These are phyloP conservation scores for Crotalaria pallida DNA, from an alignment of 306 rosid genomes.

Conservation along the genomic window DNA sequence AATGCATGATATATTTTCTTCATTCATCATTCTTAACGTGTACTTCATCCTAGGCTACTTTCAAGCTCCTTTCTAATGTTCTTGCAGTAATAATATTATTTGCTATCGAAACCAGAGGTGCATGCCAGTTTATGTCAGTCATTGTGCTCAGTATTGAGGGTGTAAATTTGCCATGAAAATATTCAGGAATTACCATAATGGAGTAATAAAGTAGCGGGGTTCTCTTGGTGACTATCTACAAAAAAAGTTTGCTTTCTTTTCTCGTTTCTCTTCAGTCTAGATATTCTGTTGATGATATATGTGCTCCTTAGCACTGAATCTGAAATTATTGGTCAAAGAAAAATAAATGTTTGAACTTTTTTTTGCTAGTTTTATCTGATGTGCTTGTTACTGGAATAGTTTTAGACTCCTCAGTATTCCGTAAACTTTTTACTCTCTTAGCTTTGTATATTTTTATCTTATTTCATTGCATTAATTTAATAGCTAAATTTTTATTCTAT, in stretches of 20 bases:
- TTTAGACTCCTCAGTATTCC: not conserved
- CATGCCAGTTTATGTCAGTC: not conserved
- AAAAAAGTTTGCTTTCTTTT: not conserved
- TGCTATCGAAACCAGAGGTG: too few species aligned
- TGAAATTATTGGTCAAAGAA: not conserved
- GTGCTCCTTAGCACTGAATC: not conserved
- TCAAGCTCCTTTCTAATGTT: slow-evolving; percentile 5
- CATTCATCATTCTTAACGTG: not conserved
- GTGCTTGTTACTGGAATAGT: not conserved
- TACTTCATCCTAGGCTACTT: not conserved
- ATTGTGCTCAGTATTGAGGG: not conserved
- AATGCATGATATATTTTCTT: not conserved
- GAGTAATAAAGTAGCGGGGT: not conserved
- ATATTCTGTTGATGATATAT: not conserved
- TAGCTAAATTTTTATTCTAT: not conserved
- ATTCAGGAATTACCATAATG: not conserved
- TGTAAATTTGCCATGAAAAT: not conserved
- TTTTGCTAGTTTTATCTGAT: not conserved
- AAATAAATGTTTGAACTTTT: not conserved
- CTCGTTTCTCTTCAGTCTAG: not conserved
- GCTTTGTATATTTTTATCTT: not conserved
- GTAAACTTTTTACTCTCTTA: not conserved
- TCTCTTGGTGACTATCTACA: not conserved
- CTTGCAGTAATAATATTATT: too few species aligned
- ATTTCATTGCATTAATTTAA: not conserved